phyloP scores from a whole-genome alignment of 2,329 filamentous ascomycete genomes.

The Colletotrichum cordylinicola region DNA sequence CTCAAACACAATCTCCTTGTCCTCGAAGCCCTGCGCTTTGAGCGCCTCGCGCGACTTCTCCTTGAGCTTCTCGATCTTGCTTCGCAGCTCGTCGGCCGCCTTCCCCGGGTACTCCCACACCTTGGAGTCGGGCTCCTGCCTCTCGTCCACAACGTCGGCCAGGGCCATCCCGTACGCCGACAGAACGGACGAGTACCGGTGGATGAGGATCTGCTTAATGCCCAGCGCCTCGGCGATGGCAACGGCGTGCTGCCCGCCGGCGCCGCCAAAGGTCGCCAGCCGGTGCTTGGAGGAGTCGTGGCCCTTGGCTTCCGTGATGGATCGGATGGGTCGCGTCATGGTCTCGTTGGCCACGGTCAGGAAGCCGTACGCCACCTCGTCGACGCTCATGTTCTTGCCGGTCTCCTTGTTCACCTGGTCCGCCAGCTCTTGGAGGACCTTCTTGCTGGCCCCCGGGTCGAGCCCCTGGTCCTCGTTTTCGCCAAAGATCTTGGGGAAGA shows the following conservation, averaged over 20 bases:
- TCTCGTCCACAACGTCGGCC: conserved; percentile 90
- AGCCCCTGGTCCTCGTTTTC: conserved; percentile 84
- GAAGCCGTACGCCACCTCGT: conserved; percentile 90
- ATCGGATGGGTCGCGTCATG: conserved; percentile 90
- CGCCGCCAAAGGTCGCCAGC: conserved; percentile 91
- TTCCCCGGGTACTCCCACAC: conserved; percentile 65
- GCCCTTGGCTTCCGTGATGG: conserved; percentile 89
- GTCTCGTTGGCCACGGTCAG: conserved; percentile 89
- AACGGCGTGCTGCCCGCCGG: conserved; percentile 91
- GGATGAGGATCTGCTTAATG: conserved; percentile 84
- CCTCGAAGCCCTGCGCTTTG: conserved; percentile 78
- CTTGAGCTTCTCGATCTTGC: conserved; percentile 81
- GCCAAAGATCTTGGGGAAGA: conserved; percentile 95
- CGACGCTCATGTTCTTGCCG: conserved; percentile 72
- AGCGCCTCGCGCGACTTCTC: conserved; percentile 73
- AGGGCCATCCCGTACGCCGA: conserved; percentile 94
- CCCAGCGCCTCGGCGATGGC: conserved; percentile 86
- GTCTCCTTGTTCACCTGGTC: conserved; percentile 80
- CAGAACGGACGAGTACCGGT: conserved; percentile 86
- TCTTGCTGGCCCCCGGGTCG: conserved; percentile 77
- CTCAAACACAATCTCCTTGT: conserved; percentile 79
- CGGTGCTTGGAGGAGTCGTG: conserved; percentile 90
- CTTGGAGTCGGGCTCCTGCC: conserved; percentile 76
- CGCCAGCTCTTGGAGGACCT: conserved; percentile 77
- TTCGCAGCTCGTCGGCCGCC: conserved; percentile 66